Evolutionary conservation across 148 eudicot species (phyloP).

Genomic region (Vaccinium myrtillus): DNA sequence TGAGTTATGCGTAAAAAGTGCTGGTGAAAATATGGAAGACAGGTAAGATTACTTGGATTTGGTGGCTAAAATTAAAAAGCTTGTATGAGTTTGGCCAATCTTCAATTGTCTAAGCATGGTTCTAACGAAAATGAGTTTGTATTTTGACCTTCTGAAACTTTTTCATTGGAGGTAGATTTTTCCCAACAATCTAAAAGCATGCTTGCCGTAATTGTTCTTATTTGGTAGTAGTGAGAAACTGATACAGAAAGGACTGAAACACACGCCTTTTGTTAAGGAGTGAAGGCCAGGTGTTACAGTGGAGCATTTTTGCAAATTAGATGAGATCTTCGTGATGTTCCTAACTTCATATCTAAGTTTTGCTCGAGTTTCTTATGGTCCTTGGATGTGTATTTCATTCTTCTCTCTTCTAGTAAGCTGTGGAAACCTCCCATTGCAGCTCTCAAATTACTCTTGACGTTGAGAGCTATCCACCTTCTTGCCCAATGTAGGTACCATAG

Average conservation of each 20-base stretch:
- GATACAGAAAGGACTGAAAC: neutral
- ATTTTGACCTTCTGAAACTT: conserved; percentile 3
- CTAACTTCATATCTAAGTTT: neutral
- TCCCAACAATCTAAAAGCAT: neutral
- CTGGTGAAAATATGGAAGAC: neutral
- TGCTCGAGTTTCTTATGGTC: neutral
- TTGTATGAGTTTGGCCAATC: neutral
- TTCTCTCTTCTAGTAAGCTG: neutral
- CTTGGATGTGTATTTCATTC: neutral
- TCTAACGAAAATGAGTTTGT: neutral
- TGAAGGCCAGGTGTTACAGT: neutral
- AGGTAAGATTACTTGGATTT: neutral
- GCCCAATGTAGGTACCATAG: too few species aligned
- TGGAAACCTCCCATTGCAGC: neutral
- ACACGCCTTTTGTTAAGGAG: neutral
- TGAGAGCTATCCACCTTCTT: neutral
- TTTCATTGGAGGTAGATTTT: neutral
- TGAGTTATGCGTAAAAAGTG: neutral
- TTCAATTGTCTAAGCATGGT: neutral
- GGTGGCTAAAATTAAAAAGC: neutral
- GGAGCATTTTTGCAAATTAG: neutral
- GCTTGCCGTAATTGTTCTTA: neutral
- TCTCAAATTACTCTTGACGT: neutral
- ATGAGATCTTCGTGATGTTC: neutral
- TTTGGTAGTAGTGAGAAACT: neutral